Evolutionary conservation across 2,329 filamentous ascomycete species (phyloP).

Genomic region (Aureobasidium sp.): DNA sequence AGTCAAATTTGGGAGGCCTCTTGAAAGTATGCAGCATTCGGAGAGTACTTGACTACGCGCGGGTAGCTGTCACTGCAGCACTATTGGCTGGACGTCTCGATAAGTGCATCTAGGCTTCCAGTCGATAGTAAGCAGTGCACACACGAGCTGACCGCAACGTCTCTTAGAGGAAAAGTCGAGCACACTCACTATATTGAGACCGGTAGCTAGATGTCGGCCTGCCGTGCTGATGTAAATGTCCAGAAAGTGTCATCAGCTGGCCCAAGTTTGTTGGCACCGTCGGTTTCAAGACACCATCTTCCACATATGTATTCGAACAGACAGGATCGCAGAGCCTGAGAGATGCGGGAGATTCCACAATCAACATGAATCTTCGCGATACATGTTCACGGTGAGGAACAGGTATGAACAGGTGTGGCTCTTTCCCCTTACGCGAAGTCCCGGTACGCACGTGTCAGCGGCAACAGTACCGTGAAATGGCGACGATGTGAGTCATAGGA

Average conservation of each 20-base stretch:
- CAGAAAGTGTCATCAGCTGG: background rate
- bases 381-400: background rate
- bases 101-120: background rate
- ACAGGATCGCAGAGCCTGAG: background rate
- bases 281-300: no score
- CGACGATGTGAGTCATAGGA: background rate
- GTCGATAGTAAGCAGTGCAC: background rate
- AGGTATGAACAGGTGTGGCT: background rate
- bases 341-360: background rate
- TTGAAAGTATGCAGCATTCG: background rate
- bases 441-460: background rate
- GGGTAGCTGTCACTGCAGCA: background rate
- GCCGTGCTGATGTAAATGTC: background rate
- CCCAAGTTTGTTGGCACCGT: background rate
- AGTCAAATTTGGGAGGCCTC: background rate
- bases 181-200: background rate
- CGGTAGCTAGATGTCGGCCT: background rate
- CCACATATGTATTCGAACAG: no score
- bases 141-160: background rate
- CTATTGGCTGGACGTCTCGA: background rate
- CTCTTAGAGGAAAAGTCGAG: background rate
- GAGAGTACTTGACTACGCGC: background rate
- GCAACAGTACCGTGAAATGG: background rate
- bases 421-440: background rate
- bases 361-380: background rate